phyloP scores from a whole-genome alignment of 192 early-diverging fungal genomes.

The Rhizophagus sp. region DNA sequence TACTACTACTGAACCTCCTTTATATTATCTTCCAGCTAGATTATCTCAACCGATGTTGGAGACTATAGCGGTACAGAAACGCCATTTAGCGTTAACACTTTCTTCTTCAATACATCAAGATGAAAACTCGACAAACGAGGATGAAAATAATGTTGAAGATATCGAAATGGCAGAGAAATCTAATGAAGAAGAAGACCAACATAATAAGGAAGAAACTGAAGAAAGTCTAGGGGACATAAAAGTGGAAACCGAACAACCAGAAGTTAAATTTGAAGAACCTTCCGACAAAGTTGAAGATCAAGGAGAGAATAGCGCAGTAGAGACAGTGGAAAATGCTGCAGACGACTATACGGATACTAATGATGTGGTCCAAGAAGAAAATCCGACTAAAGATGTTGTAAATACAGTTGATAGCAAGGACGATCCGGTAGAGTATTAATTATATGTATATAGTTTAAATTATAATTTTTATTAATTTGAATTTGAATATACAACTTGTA shows the following conservation, averaged over 20 bases:
- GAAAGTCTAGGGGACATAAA: not conserved
- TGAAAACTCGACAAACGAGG: conserved; percentile 4
- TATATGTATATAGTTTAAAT: conserved; percentile 10
- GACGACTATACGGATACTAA: not conserved
- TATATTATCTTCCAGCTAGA: conserved; percentile 39
- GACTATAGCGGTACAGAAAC: conserved; percentile 28
- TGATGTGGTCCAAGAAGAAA: not conserved
- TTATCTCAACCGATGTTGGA: conserved; percentile 18
- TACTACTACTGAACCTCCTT: conserved; percentile 32
- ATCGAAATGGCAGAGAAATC: not conserved
- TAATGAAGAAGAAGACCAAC: not conserved
- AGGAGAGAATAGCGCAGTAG: not conserved
- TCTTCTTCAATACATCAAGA: not conserved
- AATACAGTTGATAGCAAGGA: conserved; percentile 10
- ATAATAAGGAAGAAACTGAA: not conserved
- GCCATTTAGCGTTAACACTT: conserved; percentile 24
- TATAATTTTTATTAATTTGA: not conserved
- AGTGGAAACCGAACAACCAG: not conserved
- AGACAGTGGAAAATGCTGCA: not conserved
- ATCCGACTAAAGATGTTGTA: not conserved
- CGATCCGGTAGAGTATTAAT: conserved; percentile 15
- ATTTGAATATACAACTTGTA: not conserved
- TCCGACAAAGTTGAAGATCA: not conserved
- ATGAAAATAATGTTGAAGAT: not conserved
- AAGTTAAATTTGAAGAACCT: not conserved